Base-by-base conservation (phyloP, 768 basidiomycete genomes). In the Hygrocybe punicea region DNA sequence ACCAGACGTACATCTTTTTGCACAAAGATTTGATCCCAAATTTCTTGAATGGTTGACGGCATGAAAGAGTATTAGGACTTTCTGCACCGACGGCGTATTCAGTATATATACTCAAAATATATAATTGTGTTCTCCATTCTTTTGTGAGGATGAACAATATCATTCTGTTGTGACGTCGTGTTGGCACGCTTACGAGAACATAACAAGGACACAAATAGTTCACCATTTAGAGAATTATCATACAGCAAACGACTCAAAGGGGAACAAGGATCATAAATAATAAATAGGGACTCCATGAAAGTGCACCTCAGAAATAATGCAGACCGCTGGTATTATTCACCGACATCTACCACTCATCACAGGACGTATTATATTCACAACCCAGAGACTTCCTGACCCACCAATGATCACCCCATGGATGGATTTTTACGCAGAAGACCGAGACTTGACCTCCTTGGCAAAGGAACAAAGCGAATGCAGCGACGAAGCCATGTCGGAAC, bases 281-380 rank as follows among this genome's bases (percentile, higher is more conserved):
- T 51, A 23, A 29, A 23, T 33, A 34, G 13, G 17, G 13, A 14
- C 49, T 11, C 10, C 14, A 29, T 33, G 25, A 24, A 13, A 36
- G 16, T 9, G 29, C 16, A 19, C 25, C 14, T n/a, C 11, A 11
- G 24, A 34, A 17, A 47, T 19, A 47, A 8, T n/a, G 16, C 11
- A 23, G 21, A 23, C 45, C 7, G 45, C n/a, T 19, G 23, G 17
- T 29, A 29, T 29, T 29, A 51, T 51, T 19, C 49, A 51, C 11
- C 49, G 16, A 51, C 49, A 51, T 29, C 49, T 51, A 17, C 49
- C 49, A 51, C 21, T 51, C 49, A 21, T 51, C 16, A 51, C 49
- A 11, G 19, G 19, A n/a, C 24, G 49, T 13, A 51, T 51, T n/a
- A 21, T 23, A n/a, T 51, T 51, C 19, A 29, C 49, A n/a, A 16